A percentile compares a stretch with the other conserved stretches of the same genome.
Evolutionary conservation across 768 basidiomycete species (phyloP).

Genomic region (Boletus pseudo-olivaceus): DNA sequence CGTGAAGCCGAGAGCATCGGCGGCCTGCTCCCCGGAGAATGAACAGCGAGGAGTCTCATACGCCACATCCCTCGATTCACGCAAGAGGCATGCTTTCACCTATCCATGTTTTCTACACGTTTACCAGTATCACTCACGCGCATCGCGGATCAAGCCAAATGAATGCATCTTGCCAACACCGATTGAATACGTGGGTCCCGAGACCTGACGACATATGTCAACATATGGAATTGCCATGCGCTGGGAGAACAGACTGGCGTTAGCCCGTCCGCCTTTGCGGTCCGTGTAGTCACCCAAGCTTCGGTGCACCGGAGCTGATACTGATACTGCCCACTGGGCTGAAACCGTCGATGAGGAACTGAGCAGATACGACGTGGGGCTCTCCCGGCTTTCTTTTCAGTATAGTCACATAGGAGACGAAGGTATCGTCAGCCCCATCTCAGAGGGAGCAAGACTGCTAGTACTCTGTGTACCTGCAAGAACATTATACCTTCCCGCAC

Average conservation of each 20-base stretch:
- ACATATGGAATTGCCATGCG: neutral
- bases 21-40: too few species aligned
- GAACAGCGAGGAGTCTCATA: neutral
- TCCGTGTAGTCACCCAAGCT: neutral
- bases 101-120: too few species aligned
- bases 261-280: neutral
- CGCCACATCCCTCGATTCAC: neutral
- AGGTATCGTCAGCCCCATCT: neutral
- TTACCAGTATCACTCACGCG: too few species aligned
- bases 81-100: neutral
- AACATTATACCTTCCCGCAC: neutral
- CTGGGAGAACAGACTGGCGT: neutral
- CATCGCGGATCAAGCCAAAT: neutral
- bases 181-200: neutral
- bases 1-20: neutral
- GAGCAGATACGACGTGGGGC: neutral
- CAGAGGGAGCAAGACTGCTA: neutral
- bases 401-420: neutral
- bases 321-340: neutral
- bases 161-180: neutral
- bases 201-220: too few species aligned
- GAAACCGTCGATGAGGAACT: neutral
- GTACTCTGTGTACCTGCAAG: too few species aligned
- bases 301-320: neutral
- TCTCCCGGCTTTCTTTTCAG: neutral